These are phyloP conservation scores for Clitopilus hobsonii DNA, from an alignment of 768 basidiomycete species.

Conservation along the genomic window DNA sequence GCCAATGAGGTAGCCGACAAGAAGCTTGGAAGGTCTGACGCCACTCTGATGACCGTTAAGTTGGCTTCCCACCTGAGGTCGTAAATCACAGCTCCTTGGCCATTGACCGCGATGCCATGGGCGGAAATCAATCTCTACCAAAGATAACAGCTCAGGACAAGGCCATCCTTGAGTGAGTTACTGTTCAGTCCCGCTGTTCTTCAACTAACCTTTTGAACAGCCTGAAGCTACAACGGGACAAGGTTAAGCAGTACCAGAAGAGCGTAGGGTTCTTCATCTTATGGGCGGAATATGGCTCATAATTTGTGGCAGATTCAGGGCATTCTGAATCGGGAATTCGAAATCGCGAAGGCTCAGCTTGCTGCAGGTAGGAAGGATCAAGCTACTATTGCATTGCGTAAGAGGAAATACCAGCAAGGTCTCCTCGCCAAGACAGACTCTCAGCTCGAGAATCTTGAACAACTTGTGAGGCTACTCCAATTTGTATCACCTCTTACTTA, in stretches of 20 bases:
- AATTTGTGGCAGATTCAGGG: conserved; percentile 66
- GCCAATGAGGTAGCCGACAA: not conserved
- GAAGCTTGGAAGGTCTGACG: not conserved
- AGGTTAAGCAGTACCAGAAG: conserved; percentile 92
- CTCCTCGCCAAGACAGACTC: conserved; percentile 83
- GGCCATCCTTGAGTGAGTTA: conserved; percentile 87
- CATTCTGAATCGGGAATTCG: conserved; percentile 82
- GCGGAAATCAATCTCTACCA: conserved; percentile 67
- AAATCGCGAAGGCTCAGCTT: conserved; percentile 83
- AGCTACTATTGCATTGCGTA: conserved; percentile 82
- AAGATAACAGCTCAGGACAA: conserved; percentile 93
- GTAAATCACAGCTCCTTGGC: not conserved
- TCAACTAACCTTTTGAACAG: conserved; percentile 36
- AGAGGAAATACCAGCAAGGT: conserved; percentile 91
- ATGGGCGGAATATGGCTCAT: not conserved
- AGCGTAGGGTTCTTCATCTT: conserved; percentile 44
- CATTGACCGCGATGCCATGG: conserved; percentile 38
- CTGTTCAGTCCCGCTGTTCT: conserved; percentile 7
- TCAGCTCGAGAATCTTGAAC: conserved; percentile 85
- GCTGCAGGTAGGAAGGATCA: conserved; percentile 79
- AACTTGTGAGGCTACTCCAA: conserved; percentile 53
- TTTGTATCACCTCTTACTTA: not conserved
- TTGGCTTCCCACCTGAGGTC: conserved; percentile 1
- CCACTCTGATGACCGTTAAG: not conserved
- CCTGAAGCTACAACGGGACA: conserved; percentile 94